Conservation (phyloP, 495 filamentous ascomycete genomes). For the Aspergillus sclerotiicarbonarius region DNA sequence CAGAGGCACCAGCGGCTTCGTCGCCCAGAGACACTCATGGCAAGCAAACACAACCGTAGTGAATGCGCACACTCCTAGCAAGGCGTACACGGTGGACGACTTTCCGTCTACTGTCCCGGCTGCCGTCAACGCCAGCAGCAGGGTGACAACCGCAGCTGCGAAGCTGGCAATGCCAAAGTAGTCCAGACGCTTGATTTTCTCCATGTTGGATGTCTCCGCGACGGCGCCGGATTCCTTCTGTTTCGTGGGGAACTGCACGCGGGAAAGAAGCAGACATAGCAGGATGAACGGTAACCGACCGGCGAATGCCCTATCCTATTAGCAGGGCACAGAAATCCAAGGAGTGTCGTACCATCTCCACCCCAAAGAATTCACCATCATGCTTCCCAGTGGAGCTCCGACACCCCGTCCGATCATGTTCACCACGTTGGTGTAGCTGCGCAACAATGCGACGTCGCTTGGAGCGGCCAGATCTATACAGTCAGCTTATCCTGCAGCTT, state of each 20-base stretch:
- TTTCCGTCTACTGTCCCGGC: not conserved
- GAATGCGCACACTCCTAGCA: not conserved
- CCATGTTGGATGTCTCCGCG: not conserved
- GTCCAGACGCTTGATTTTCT: conserved; percentile 1
- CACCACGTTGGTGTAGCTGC: conserved; percentile 7
- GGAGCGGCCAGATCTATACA: conserved; percentile 9
- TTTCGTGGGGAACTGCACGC: not conserved
- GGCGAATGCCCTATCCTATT: conserved; percentile 4
- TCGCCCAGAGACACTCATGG: conserved; percentile 2
- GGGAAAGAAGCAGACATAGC: not conserved
- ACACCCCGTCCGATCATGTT: conserved; percentile 6
- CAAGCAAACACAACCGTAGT: not conserved
- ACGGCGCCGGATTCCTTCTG: not conserved
- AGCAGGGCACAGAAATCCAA: not conserved
- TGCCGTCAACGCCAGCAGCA: not conserved
- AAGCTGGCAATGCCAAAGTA: not conserved
- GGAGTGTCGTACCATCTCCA: conserved; percentile 10
- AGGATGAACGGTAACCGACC: conserved; percentile 4
- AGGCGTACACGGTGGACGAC: not conserved
- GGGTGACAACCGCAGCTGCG: not conserved
- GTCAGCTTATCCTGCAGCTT: too few relatives aligned
- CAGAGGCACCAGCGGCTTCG: conserved; percentile 6
- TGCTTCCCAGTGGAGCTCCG: conserved; percentile 6
- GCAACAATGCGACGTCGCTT: conserved; percentile 6
- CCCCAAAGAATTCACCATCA: not conserved